Evolutionary conservation across 345 rosid species (phyloP).

Genomic region (Theobroma cacao): DNA sequence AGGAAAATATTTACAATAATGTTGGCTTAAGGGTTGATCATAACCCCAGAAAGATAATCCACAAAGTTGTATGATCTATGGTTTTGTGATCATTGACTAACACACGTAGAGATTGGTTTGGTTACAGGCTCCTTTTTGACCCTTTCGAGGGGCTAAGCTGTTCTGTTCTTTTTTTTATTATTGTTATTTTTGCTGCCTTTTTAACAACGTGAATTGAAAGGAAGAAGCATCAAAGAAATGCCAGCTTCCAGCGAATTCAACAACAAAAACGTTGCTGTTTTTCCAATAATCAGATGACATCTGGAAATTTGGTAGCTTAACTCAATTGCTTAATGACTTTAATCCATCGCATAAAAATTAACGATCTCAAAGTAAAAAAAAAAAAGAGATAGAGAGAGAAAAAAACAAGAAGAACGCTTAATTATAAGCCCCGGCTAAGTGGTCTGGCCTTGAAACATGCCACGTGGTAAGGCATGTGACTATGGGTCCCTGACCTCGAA

Average conservation of each 20-base stretch:
- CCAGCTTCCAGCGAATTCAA: not conserved
- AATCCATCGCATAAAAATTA: not conserved
- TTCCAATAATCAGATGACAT: not conserved
- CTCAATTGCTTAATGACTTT: not conserved
- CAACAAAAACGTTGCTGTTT: not conserved
- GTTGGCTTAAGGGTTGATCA: not conserved
- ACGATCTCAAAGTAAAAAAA: not conserved
- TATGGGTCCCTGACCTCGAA: not conserved
- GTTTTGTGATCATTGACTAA: not conserved
- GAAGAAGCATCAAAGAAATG: not conserved
- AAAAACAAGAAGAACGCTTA: not conserved
- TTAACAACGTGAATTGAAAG: slow-evolving; percentile 4
- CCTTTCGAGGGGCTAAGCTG: not conserved
- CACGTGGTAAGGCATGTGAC: slow-evolving; percentile 30
- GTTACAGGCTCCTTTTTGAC: not conserved
- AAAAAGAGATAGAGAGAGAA: no score
- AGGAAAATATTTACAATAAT: not conserved
- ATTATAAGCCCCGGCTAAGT: not conserved
- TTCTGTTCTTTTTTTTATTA: not conserved
- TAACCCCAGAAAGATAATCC: not conserved
- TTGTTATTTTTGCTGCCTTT: not conserved
- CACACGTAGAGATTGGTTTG: not conserved
- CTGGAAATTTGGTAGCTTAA: not conserved
- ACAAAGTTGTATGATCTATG: not conserved
- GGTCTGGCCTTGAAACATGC: not conserved